Percentiles rank a stretch among this genome's conserved stretches.
Evolutionary conservation across 129 eudicot genomes (phyloP).

Genomic region (Calendula officinalis): DNA sequence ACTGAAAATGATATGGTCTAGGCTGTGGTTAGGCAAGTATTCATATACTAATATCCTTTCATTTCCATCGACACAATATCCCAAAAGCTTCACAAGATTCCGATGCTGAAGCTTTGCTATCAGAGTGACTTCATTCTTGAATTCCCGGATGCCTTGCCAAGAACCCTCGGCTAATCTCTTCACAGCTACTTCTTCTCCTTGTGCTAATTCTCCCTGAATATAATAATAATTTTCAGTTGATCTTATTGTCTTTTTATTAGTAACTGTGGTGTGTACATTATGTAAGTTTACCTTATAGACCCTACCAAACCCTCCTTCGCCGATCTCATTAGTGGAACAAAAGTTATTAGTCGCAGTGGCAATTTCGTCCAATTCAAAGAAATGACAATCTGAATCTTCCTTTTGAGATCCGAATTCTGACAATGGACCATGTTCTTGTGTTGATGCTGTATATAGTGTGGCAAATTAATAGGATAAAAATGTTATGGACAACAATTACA

Average conservation of each 20-base stretch:
- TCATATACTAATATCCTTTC: conserved; percentile 66
- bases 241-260: not conserved
- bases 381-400: conserved; percentile 32
- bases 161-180: conserved; percentile 52
- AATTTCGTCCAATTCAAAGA: conserved; percentile 38
- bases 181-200: conserved; percentile 62
- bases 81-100: conserved; percentile 43
- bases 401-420: conserved; percentile 35
- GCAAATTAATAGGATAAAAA: conserved; percentile 5
- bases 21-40: conserved; percentile 57
- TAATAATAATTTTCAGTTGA: not conserved
- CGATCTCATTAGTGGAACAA: conserved; percentile 45
- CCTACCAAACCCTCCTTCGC: conserved; percentile 63
- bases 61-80: conserved; percentile 52
- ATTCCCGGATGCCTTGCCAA: conserved; percentile 60
- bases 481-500: not conserved
- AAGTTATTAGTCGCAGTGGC: conserved; percentile 50
- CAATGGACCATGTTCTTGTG: conserved; percentile 25
- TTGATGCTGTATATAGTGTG: conserved; percentile 9
- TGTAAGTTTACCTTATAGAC: conserved; percentile 47
- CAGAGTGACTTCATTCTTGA: conserved; percentile 53
- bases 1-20: conserved; percentile 58
- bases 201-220: conserved; percentile 43
- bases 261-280: not conserved
- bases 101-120: conserved; percentile 42